Evolutionary conservation across 2,329 filamentous ascomycete species (phyloP).

Genomic region (Botrytis aclada): DNA sequence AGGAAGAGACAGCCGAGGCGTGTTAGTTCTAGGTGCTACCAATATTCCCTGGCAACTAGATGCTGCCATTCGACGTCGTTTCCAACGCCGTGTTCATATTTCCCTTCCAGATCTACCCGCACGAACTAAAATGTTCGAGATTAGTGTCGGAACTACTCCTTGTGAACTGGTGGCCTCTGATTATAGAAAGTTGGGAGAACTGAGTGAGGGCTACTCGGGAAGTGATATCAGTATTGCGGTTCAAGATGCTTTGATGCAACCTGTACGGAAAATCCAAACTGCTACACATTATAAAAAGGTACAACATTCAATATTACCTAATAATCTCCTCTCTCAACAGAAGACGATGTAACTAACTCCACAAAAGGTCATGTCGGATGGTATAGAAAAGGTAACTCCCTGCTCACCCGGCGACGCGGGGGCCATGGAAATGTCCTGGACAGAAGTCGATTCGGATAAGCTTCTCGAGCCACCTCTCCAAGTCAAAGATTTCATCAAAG

Average conservation of each 20-base stretch:
- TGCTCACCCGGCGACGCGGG: slow-evolving; percentile 88
- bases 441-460: slow-evolving; percentile 77
- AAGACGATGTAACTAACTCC: slow-evolving; percentile 14
- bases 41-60: slow-evolving; percentile 99
- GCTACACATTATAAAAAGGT: slow-evolving; percentile 98
- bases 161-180: slow-evolving; percentile 77
- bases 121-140: slow-evolving; percentile 76
- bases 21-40: slow-evolving; percentile 91
- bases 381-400: slow-evolving; percentile 69
- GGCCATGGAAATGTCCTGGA: slow-evolving; percentile 91
- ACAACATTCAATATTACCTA: slow-evolving; percentile 26
- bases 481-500: slow-evolving; percentile 90
- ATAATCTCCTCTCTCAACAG: not conserved
- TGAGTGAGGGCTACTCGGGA: slow-evolving; percentile 92
- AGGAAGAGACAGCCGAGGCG: slow-evolving; percentile 89
- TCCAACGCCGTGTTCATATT: slow-evolving; percentile 95
- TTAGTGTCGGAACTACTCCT: slow-evolving; percentile 89
- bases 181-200: slow-evolving; percentile 72
- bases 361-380: slow-evolving; percentile 66
- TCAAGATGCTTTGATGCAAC: slow-evolving; percentile 95
- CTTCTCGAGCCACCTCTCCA: slow-evolving; percentile 82
- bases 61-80: slow-evolving; percentile 89
- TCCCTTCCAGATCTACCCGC: slow-evolving; percentile 83
- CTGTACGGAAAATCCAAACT: slow-evolving; percentile 92
- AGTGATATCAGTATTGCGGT: slow-evolving; percentile 95